Percentiles rank a stretch among this genome's conserved stretches.
These are phyloP conservation scores for Boletales sp. DNA, from an alignment of 768 basidiomycete genomes.

Conservation along the genomic window DNA sequence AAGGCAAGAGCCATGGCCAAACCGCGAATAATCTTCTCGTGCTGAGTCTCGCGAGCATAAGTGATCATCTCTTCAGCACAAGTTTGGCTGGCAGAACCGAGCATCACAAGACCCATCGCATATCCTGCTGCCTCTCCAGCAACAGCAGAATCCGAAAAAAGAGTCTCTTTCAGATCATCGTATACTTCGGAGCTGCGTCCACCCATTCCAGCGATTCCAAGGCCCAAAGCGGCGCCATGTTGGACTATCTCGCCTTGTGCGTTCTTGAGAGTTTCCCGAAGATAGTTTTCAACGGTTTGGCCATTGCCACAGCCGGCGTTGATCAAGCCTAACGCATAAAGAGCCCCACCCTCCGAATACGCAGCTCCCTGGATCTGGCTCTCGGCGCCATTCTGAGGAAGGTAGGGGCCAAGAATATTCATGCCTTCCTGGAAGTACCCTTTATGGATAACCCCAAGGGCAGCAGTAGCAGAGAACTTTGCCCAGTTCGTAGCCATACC, in stretches of 20 bases:
- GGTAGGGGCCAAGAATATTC: constrained; percentile 89
- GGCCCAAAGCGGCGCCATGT: constrained; percentile 93
- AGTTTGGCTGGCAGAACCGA: constrained; percentile 81
- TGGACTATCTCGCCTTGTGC: constrained; percentile 86
- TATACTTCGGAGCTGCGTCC: constrained; percentile 86
- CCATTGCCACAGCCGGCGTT: constrained; percentile 85
- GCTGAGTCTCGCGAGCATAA: constrained; percentile 96
- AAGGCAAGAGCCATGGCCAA: constrained; percentile 91
- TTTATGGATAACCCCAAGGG: constrained; percentile 95
- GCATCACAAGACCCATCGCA: constrained; percentile 97
- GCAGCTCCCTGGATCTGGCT: constrained; percentile 74
- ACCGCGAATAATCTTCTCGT: constrained; percentile 98
- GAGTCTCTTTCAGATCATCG: constrained; percentile 82
- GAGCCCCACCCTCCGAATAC: constrained; percentile 94
- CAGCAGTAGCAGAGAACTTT: constrained; percentile 96
- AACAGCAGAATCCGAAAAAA: constrained; percentile 93
- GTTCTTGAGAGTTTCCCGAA: constrained; percentile 74
- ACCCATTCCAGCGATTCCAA: constrained; percentile 96
- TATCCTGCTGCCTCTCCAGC: constrained; percentile 96
- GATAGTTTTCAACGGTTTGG: constrained; percentile 65
- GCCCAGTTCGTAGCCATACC: constrained; percentile 96
- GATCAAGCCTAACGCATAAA: constrained; percentile 92
- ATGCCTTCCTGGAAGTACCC: constrained; percentile 93
- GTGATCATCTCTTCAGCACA: constrained; percentile 91
- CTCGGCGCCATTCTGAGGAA: constrained; percentile 75